phyloP scores from a whole-genome alignment of 2,329 filamentous ascomycete genomes.

The Teratosphaeria pseudoeucalypti region DNA sequence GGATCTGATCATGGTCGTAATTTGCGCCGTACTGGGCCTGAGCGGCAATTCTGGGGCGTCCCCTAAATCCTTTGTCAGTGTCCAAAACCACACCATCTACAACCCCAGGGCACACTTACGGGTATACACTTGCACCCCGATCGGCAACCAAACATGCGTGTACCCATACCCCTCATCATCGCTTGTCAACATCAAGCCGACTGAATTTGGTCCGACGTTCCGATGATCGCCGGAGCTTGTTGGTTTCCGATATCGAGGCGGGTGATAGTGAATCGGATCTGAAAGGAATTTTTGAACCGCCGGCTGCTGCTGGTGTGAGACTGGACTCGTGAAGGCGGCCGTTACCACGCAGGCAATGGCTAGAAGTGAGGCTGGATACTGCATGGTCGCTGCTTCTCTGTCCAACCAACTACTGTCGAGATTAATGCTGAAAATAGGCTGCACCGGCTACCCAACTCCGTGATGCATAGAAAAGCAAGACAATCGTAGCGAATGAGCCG shows the following conservation, averaged over 20 bases:
- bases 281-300: background rate
- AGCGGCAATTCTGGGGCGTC: slow-evolving; percentile 18
- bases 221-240: background rate
- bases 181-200: slow-evolving; percentile 21
- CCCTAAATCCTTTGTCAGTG: slow-evolving; percentile 9
- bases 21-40: slow-evolving; percentile 17
- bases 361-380: background rate
- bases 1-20: slow-evolving; percentile 20
- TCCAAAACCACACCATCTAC: background rate
- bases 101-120: slow-evolving; percentile 10
- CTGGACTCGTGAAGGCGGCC: background rate
- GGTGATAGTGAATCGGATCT: background rate
- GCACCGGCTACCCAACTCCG: background rate
- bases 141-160: slow-evolving; percentile 21
- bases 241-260: background rate
- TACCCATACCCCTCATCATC: slow-evolving; percentile 8
- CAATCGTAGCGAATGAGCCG: background rate
- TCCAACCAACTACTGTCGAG: background rate
- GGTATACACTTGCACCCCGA: slow-evolving; percentile 17
- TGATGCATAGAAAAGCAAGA: background rate
- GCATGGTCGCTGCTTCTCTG: background rate
- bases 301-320: background rate
- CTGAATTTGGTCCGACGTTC: slow-evolving; percentile 16
- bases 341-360: background rate
- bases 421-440: background rate